Evolutionary conservation across 78 protist species (phyloP).

Genomic region (Pigoraptor vietnamica): DNA sequence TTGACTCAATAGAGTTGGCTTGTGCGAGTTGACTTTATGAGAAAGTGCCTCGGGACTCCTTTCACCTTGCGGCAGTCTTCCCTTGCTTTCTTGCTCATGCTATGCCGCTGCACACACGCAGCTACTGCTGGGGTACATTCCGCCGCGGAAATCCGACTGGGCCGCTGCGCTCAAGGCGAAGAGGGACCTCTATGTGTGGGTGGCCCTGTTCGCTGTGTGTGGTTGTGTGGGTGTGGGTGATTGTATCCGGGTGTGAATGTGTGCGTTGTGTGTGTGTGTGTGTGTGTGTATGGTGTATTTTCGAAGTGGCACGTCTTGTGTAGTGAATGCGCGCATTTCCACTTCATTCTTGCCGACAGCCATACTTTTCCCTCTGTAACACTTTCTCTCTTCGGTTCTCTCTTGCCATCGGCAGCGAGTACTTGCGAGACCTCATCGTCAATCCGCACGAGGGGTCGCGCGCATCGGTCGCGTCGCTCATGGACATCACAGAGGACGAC

Average conservation of each 20-base stretch:
- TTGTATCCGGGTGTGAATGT: background rate
- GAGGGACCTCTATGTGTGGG: background rate
- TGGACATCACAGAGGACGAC: background rate
- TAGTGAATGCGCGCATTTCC: too few species aligned
- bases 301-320: too few species aligned
- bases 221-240: background rate
- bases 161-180: background rate
- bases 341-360: background rate
- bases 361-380: too few species aligned
- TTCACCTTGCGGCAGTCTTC: background rate
- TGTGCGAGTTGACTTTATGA: too few species aligned
- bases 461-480: background rate
- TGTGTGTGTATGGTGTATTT: too few species aligned
- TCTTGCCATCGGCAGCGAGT: too few species aligned
- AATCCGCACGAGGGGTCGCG: background rate
- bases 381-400: too few species aligned
- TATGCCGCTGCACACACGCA: background rate
- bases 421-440: background rate
- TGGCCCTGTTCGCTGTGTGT: background rate
- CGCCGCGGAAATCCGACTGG: background rate
- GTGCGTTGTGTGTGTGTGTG: too few species aligned
- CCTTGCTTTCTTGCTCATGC: background rate
- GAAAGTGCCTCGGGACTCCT: too few species aligned
- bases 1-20: too few species aligned
- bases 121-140: background rate